A percentile compares a stretch with the other conserved stretches of the same genome.
phyloP scores from a whole-genome alignment of 169 alveolate species.

The Plasmodium cynomolgi region DNA sequence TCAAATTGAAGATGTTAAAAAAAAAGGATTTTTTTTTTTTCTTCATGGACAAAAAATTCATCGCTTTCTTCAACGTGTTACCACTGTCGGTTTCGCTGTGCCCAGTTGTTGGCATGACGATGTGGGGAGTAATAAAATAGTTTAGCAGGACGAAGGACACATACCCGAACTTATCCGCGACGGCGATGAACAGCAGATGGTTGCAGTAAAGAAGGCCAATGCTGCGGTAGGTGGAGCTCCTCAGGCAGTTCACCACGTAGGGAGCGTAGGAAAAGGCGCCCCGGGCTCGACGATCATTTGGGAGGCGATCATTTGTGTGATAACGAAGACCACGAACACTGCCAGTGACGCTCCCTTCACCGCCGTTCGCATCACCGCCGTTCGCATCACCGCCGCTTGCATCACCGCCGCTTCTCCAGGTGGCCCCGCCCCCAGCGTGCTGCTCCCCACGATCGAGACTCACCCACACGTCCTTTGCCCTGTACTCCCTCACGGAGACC shows the following conservation, averaged over 20 bases:
- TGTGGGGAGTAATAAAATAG: constrained; percentile 49
- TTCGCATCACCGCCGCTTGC: not conserved
- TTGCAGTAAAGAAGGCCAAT: constrained; percentile 23
- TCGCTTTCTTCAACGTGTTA: not conserved
- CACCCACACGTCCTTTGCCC: constrained; percentile 7
- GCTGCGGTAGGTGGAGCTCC: constrained; percentile 3
- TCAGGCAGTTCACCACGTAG: constrained; percentile 38
- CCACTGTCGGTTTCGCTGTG: not conserved
- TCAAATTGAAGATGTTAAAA: constrained; percentile 35
- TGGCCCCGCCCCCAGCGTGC: not conserved
- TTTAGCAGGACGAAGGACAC: constrained; percentile 43
- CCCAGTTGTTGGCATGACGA: not conserved
- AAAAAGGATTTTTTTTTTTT: constrained; percentile 34
- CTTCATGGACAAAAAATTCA: not conserved
- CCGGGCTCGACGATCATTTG: not conserved
- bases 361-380: not conserved
- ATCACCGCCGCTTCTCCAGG: not conserved
- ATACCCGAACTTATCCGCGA: constrained; percentile 44
- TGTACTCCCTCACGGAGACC: constrained; percentile 17
- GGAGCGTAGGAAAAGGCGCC: constrained; percentile 22
- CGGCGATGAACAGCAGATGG: constrained; percentile 10
- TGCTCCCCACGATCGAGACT: not conserved
- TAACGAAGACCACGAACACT: not conserved
- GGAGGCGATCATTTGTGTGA: not conserved
- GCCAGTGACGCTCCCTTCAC: not conserved